Evolutionary conservation across 768 basidiomycete genomes (phyloP), one percentile per base, ranked within the genome.

Genomic region (Rubroboletus satanas): DNA sequence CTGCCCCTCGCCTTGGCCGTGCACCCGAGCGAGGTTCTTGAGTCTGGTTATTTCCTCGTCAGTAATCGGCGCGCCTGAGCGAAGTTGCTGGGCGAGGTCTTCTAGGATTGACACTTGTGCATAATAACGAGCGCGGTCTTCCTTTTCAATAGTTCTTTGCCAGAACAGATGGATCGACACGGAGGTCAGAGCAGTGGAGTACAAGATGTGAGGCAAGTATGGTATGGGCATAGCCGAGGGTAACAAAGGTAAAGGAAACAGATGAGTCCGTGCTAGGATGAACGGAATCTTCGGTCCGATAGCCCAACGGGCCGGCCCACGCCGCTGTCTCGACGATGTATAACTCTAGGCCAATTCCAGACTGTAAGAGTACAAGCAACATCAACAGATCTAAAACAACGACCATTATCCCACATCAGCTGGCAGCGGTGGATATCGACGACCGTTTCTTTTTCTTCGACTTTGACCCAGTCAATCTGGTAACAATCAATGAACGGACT

Each of bases 131-230:
- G 81, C 74, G 41, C 78, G 78, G 54, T 87, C 82, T 41, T 82
- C 82, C 44, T 76, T 78, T 35, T 75, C 73, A 0, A 63, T 61
- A 46, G 75, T 79, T 55, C 82, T 77, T 49, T 81, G 77, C 63
- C 71, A 76, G 37, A 88, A 76, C 28, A 87, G 73, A 69, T 90
- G 86, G 53, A 87, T 82, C 29, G 85, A 82, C 56, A 88, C 67
- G 23, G 87, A 87, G 45, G 80, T 82, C 61, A 87, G 74, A 9
- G 84, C 85, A 44, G 84, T 71, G 32, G 85, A 81, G 67, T 82
- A 88, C 58, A 88, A 49, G 50, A 85, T 72, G 61, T 88, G 85
- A 29, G 83, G 84, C 54, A 85, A 64, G 71, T 87, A 88, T 29
- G 71, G 61, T 52, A 59, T 53, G 4, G 53, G 51, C 71, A 72